A percentile compares a stretch with the other conserved stretches of the same genome.
Conservation (phyloP, 2,329 filamentous ascomycete genomes). For the Alternaria gansuensis region DNA sequence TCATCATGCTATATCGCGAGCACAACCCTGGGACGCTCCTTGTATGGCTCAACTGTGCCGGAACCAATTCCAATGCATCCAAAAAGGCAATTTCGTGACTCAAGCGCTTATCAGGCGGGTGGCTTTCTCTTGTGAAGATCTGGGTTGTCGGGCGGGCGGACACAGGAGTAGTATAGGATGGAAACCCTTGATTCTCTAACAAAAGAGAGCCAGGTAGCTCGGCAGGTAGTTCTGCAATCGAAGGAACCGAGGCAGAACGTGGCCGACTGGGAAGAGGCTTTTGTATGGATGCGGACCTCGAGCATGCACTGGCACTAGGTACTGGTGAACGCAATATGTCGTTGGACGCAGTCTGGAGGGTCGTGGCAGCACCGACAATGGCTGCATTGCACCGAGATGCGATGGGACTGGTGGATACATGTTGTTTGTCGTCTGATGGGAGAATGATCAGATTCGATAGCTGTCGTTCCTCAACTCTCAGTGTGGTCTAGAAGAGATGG, state of each 20-base stretch:
- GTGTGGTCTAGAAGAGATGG: slow-evolving; percentile 35
- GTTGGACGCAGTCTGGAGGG: slow-evolving; percentile 55
- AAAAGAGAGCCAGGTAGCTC: slow-evolving; percentile 44
- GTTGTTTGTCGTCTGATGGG: slow-evolving; percentile 35
- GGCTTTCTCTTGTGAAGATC: slow-evolving; percentile 23
- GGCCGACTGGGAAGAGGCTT: slow-evolving; percentile 51
- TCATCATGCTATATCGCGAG: slow-evolving; percentile 35
- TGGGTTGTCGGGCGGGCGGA: slow-evolving; percentile 23
- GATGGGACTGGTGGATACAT: slow-evolving; percentile 35
- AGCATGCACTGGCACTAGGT: slow-evolving; percentile 42
- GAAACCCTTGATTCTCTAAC: slow-evolving; percentile 48
- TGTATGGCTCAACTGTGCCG: slow-evolving; percentile 28
- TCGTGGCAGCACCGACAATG: slow-evolving; percentile 43
- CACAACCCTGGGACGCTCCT: slow-evolving; percentile 28
- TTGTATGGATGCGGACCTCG: slow-evolving; percentile 43
- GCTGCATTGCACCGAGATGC: slow-evolving; percentile 43
- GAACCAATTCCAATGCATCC: slow-evolving; percentile 14
- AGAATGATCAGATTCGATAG: slow-evolving; percentile 46
- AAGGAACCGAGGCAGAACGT: slow-evolving; percentile 53
- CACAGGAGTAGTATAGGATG: slow-evolving; percentile 28
- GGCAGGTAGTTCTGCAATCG: slow-evolving; percentile 48
- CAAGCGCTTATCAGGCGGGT: slow-evolving; percentile 11
- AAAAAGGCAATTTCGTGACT: slow-evolving; percentile 3
- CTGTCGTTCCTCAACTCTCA: slow-evolving; percentile 34
- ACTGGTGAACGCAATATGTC: slow-evolving; percentile 56